Conservation (phyloP, 495 filamentous ascomycete species). For the Neurospora intermedia region DNA sequence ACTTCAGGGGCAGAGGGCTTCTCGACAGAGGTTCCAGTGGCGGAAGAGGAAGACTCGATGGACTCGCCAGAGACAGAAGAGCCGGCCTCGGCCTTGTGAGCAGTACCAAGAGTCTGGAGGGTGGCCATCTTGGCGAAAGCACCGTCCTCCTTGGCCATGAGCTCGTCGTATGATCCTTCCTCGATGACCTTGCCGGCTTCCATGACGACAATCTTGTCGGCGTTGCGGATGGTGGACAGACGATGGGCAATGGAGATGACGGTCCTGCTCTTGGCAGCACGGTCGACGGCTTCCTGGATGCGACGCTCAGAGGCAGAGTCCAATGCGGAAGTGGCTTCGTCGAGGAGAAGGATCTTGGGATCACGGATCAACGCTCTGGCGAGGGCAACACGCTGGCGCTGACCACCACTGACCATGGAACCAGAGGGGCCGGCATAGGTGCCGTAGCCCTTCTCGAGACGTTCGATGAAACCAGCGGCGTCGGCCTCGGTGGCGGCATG, state of each 20-base stretch:
- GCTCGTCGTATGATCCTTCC: slow-evolving; percentile 57
- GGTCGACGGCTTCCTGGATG: slow-evolving; percentile 81
- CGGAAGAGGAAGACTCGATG: not conserved
- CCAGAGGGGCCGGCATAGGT: slow-evolving; percentile 87
- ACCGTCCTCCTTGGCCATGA: slow-evolving; percentile 42
- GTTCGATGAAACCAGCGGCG: slow-evolving; percentile 73
- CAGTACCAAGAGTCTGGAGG: slow-evolving; percentile 34
- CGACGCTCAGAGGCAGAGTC: slow-evolving; percentile 90
- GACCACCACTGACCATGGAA: slow-evolving; percentile 78
- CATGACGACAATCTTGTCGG: slow-evolving; percentile 93
- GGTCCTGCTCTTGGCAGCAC: slow-evolving; percentile 68
- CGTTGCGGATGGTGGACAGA: slow-evolving; percentile 86
- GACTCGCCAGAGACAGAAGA: slow-evolving; percentile 5
- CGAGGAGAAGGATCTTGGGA: slow-evolving; percentile 77
- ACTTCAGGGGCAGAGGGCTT: slow-evolving; percentile 21
- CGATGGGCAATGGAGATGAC: slow-evolving; percentile 92
- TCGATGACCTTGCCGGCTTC: slow-evolving; percentile 68
- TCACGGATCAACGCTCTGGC: slow-evolving; percentile 81
- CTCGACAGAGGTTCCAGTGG: slow-evolving; percentile 24
- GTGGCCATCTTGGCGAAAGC: slow-evolving; percentile 41
- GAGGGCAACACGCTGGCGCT: slow-evolving; percentile 78
- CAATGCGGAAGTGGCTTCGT: slow-evolving; percentile 83
- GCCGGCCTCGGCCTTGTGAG: not conserved
- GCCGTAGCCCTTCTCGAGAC: slow-evolving; percentile 76
- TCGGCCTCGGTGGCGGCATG: slow-evolving; percentile 79